phyloP scores from a whole-genome alignment of 495 filamentous ascomycete genomes.

The Sordaria brevicollis region DNA sequence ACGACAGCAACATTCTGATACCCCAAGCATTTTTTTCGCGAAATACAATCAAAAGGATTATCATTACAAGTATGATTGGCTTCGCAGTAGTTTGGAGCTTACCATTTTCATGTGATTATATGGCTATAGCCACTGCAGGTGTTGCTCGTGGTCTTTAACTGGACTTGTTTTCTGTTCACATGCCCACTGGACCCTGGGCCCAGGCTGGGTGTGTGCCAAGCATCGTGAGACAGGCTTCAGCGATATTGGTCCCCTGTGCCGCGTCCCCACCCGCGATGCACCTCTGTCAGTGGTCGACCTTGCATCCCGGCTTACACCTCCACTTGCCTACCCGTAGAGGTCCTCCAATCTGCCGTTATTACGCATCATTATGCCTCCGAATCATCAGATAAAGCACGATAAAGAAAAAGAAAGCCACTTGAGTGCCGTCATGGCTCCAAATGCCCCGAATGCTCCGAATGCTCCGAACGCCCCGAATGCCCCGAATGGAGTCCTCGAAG shows the following conservation, averaged over 20 bases:
- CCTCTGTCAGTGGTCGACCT: background rate
- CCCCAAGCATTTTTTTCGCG: background rate
- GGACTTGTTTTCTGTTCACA: background rate
- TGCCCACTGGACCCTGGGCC: background rate
- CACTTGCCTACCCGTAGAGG: background rate
- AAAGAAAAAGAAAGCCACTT: background rate
- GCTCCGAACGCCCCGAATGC: conserved; percentile 21
- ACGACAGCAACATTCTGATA: background rate
- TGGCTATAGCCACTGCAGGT: too few species aligned
- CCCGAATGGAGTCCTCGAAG: conserved; percentile 26
- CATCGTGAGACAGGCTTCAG: background rate
- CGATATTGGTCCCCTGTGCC: background rate
- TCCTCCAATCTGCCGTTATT: background rate
- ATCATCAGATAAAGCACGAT: background rate
- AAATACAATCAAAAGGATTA: background rate
- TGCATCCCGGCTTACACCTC: background rate
- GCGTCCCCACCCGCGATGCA: background rate
- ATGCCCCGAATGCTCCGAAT: conserved; percentile 21
- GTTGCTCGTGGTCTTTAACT: background rate
- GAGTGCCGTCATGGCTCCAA: background rate
- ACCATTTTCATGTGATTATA: background rate
- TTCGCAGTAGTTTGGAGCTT: background rate
- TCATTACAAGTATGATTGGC: background rate
- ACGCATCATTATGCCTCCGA: background rate
- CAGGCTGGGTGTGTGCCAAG: background rate